Evolutionary conservation across 2,329 filamentous ascomycete species (phyloP), one percentile per base, ranked within the genome.

Genomic region (Fusarium robinianum): DNA sequence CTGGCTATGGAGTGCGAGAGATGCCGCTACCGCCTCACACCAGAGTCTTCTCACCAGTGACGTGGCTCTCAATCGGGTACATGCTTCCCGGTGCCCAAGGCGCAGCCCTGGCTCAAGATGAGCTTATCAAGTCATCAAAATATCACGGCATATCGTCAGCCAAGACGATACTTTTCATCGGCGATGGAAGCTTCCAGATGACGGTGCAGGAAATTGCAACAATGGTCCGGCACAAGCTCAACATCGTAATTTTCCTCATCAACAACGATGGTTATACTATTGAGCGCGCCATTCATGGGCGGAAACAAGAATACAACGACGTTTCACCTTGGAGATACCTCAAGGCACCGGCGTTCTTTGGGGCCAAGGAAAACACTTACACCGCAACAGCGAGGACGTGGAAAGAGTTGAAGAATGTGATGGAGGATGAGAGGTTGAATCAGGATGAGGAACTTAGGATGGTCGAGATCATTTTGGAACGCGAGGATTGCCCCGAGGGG

Each of bases 141-240:
- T 57, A 53, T 24, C 32, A 54, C 12, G 49, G 46, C n/a, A 11
- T 57, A 11, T 41, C 48, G 10, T 41, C 47, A 8, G 57, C 65
- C 6, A 62, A 64, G 10, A 78, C 80, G 0, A 71, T 84, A 8
- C 65, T 84, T 2, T 72, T 82, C 48, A 82, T 82, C 22, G 82
- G 81, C 5, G 82, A 85, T 38, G 83, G 83, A 4, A 83, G 80
- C 49, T 75, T 87, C 46, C 78, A 85, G 51, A 78, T 87, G 67
- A 87, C 83, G 0, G 81, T 76, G 0, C 84, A 87, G 60, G 83
- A 85, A 51, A 67, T 88, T 4, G 77, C 78, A 8, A 84, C 80
- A 2, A 85, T 86, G 55, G 79, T 87, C 53, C 69, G 70, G 11
- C 69, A 77, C 41, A 69, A 72, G 4, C 67, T 80, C 15, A 68